Evolutionary conservation across 75 land plant species (phyloP).

Genomic region (Selaginella tamariscina): DNA sequence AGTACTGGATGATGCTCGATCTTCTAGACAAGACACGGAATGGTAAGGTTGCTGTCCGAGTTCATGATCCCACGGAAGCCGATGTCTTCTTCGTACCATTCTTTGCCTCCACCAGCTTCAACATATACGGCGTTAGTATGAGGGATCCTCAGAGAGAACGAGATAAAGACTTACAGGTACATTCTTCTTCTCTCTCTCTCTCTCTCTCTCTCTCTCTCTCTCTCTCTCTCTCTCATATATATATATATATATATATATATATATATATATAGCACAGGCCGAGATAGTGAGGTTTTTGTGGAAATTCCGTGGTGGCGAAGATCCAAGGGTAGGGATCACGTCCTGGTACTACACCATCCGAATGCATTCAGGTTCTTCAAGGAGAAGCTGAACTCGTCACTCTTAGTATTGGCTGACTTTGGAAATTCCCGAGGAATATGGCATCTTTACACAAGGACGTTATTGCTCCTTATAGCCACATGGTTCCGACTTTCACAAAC

Average conservation of each 20-base stretch:
- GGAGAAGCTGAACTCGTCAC: conserved; percentile 54
- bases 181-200: not conserved
- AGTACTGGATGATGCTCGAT: conserved; percentile 89
- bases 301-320: conserved; percentile 56
- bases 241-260: too few species aligned
- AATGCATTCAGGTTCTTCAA: conserved; percentile 84
- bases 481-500: conserved; percentile 53
- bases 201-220: not conserved
- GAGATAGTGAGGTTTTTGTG: conserved; percentile 43
- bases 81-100: not conserved
- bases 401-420: conserved; percentile 81
- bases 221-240: too few species aligned
- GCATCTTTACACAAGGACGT: conserved; percentile 68
- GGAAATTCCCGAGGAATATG: conserved; percentile 44
- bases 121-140: conserved; percentile 2
- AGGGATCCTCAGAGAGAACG: not conserved
- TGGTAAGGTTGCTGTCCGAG: conserved; percentile 39
- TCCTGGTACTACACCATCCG: conserved; percentile 79
- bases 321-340: conserved; percentile 78
- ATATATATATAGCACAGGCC: too few species aligned
- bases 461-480: conserved; percentile 79
- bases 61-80: not conserved
- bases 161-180: conserved; percentile 5
- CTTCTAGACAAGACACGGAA: conserved; percentile 20
- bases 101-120: conserved; percentile 7